Evolutionary conservation across 345 rosid species (phyloP).

Genomic region (Rhodamnia argentea): DNA sequence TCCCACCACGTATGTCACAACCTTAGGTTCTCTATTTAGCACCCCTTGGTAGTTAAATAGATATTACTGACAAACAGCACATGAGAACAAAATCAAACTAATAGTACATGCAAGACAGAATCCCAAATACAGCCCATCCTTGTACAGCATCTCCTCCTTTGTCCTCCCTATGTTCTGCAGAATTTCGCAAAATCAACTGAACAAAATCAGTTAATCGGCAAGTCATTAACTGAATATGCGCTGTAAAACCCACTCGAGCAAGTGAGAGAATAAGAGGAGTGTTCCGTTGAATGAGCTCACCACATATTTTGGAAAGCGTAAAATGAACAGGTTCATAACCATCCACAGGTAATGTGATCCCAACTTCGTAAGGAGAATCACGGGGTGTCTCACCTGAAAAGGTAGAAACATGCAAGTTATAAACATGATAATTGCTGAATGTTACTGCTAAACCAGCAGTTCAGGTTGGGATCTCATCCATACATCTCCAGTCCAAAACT

Average conservation of each 20-base stretch:
- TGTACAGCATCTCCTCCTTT: slow-evolving; percentile 42
- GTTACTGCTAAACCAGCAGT: neutral
- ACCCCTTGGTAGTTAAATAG: neutral
- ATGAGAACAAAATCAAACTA: neutral
- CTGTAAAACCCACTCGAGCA: neutral
- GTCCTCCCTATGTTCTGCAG: slow-evolving; percentile 58
- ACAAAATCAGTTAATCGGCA: neutral
- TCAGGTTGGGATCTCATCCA: neutral
- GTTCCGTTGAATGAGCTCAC: slow-evolving; percentile 25
- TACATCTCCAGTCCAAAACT: slow-evolving; percentile 84
- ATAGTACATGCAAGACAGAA: slow-evolving; percentile 82
- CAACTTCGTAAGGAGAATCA: slow-evolving; percentile 59
- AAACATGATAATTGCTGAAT: neutral
- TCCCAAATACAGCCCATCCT: slow-evolving; percentile 92
- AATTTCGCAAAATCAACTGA: neutral
- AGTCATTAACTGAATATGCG: neutral
- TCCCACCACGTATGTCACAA: neutral
- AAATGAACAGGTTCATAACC: slow-evolving; percentile 78
- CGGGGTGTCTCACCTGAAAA: slow-evolving; percentile 54
- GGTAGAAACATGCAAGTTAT: slow-evolving; percentile 5
- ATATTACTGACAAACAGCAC: neutral
- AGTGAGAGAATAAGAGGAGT: neutral
- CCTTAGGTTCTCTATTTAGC: neutral
- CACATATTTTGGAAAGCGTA: slow-evolving; percentile 76
- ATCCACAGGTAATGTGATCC: slow-evolving; percentile 62